These are phyloP conservation scores for Dillenia turbinata DNA, from an alignment of 164 flowering plant genomes.

Conservation along the genomic window DNA sequence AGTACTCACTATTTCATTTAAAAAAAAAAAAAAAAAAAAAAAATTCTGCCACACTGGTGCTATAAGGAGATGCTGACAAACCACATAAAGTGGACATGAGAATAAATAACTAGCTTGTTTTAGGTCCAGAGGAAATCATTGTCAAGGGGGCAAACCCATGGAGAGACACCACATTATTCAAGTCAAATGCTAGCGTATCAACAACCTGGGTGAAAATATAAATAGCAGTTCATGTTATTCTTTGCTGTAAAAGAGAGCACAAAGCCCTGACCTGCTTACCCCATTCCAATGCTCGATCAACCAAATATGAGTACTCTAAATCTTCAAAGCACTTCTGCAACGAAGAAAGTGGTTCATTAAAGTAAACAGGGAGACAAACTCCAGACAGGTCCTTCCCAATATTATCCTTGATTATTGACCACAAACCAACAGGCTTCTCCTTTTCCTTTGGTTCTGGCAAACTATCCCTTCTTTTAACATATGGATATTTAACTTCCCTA, in stretches of 20 bases:
- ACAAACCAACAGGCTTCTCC: constrained; percentile 91
- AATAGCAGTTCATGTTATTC: constrained; percentile 26
- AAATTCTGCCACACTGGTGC: too few relatives aligned
- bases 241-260: constrained; percentile 26
- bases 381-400: constrained; percentile 97
- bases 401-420: constrained; percentile 98
- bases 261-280: constrained; percentile 86
- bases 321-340: constrained; percentile 98
- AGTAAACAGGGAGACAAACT: constrained; percentile 98
- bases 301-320: constrained; percentile 91
- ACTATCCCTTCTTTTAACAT: constrained; percentile 74
- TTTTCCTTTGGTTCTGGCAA: constrained; percentile 98
- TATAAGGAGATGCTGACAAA: too few relatives aligned
- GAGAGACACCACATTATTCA: not conserved
- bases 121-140: too few relatives aligned
- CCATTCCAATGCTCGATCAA: constrained; percentile 91
- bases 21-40: too few relatives aligned
- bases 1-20: too few relatives aligned
- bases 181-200: constrained; percentile 10
- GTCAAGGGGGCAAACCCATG: too few relatives aligned
- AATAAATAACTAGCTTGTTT: too few relatives aligned
- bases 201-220: constrained; percentile 20
- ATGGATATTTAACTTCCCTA: constrained; percentile 57
- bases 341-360: constrained; percentile 96
- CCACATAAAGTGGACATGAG: too few relatives aligned